Percentiles rank a stretch among this genome's conserved stretches.
phyloP scores from a whole-genome alignment of 2,329 filamentous ascomycete species.

The Nakataea oryzae region DNA sequence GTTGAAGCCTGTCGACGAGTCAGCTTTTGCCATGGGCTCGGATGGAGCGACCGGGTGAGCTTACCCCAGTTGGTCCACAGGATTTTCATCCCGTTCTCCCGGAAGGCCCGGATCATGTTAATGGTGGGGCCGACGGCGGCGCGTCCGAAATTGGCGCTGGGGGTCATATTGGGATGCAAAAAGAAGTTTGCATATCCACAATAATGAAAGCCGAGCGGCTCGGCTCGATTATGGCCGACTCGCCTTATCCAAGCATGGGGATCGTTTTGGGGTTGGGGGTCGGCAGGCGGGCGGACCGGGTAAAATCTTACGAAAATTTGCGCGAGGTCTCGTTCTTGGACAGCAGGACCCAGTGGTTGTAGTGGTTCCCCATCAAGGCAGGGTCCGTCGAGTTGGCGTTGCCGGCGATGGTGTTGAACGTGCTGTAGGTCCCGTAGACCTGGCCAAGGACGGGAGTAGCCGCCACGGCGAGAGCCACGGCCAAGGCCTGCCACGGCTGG shows the following conservation, averaged over 20 bases:
- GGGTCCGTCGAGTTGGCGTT: background rate
- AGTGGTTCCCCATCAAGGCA: background rate
- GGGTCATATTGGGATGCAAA: constrained; percentile 26
- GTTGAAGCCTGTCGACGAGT: constrained; percentile 12
- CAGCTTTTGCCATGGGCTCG: constrained; percentile 14
- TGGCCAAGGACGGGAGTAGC: background rate
- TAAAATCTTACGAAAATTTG: background rate
- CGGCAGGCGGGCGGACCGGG: background rate
- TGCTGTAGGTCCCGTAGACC: background rate
- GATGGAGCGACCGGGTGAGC: constrained; percentile 15
- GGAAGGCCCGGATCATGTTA: constrained; percentile 30
- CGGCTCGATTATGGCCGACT: constrained; percentile 16
- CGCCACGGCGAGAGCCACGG: background rate
- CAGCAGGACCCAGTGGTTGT: background rate
- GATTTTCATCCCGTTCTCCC: constrained; percentile 37
- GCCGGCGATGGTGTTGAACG: background rate
- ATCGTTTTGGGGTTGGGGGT: background rate
- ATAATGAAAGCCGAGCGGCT: constrained; percentile 20
- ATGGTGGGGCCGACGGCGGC: constrained; percentile 27
- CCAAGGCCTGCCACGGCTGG: background rate
- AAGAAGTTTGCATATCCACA: constrained; percentile 46
- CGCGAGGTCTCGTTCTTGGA: background rate
- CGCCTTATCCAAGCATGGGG: constrained; percentile 12
- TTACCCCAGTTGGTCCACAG: constrained; percentile 43
- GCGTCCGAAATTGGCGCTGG: constrained; percentile 24